phyloP scores from a whole-genome alignment of 2,329 filamentous ascomycete genomes.

The Periconia digitata region DNA sequence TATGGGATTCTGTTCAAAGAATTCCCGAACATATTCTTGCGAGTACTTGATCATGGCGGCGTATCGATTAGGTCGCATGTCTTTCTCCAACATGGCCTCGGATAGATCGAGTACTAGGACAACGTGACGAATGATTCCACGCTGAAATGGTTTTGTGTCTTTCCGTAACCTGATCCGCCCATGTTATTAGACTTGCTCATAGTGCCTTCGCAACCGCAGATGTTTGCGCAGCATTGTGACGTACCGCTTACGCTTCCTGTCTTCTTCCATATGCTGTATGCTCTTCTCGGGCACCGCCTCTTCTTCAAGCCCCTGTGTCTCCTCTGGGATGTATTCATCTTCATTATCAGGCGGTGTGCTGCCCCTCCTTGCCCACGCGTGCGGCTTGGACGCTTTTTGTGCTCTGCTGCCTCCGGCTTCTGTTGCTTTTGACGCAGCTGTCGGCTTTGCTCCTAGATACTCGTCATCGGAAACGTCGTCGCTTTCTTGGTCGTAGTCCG shows the following conservation, averaged over 20 bases:
- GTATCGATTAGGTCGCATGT: conserved; percentile 85
- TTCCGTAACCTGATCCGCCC: conserved; percentile 66
- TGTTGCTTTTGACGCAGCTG: conserved; percentile 28
- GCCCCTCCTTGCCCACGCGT: conserved; percentile 49
- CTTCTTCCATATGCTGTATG: conserved; percentile 74
- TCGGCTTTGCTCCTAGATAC: conserved; percentile 48
- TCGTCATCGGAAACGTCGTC: conserved; percentile 66
- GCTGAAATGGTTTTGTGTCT: conserved; percentile 92
- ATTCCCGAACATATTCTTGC: conserved; percentile 86
- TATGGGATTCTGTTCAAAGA: conserved; percentile 98
- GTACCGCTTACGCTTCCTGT: conserved; percentile 75
- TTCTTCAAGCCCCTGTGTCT: conserved; percentile 65
- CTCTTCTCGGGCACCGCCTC: conserved; percentile 75
- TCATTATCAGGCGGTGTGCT: conserved; percentile 9
- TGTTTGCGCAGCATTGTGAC: conserved; percentile 8
- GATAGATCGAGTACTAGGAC: conserved; percentile 91
- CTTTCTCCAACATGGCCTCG: conserved; percentile 92
- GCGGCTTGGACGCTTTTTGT: conserved; percentile 41
- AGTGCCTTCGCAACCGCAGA: background rate
- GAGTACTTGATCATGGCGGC: conserved; percentile 80
- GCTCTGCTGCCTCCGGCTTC: conserved; percentile 21
- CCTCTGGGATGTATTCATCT: conserved; percentile 5
- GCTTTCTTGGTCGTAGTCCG: conserved; percentile 70
- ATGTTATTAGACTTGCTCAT: conserved; percentile 4
- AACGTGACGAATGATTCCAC: conserved; percentile 96